A percentile compares a stretch with the other conserved stretches of the same genome.
Conservation (phyloP, 2,329 filamentous ascomycete species). For the Trichoderma guizhouense region DNA sequence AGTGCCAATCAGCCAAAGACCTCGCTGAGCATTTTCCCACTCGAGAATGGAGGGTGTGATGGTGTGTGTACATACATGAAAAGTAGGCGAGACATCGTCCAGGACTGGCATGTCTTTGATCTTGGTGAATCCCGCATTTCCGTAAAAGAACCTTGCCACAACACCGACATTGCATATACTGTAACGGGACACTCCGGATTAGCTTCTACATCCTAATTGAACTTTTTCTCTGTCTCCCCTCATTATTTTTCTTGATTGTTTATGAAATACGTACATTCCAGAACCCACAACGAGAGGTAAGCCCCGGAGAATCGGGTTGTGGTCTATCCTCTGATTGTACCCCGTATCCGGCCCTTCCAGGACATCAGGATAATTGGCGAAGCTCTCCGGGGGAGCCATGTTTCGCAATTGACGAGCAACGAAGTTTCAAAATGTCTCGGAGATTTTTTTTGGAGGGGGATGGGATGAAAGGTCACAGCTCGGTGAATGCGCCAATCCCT, state of each 20-base stretch:
- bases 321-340: slow-evolving; percentile 40
- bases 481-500: not conserved
- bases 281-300: slow-evolving; percentile 58
- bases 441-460: not conserved
- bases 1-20: not conserved
- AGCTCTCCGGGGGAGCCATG: slow-evolving; percentile 32
- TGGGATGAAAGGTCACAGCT: not conserved
- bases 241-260: not conserved
- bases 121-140: slow-evolving; percentile 58
- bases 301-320: slow-evolving; percentile 70
- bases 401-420: not conserved
- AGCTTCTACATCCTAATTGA: not conserved
- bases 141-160: slow-evolving; percentile 65
- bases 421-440: not conserved
- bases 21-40: too few relatives aligned
- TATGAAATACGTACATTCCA: slow-evolving; percentile 48
- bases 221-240: not conserved
- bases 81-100: slow-evolving; percentile 42
- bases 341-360: slow-evolving; percentile 36
- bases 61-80: slow-evolving; percentile 42
- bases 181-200: not conserved
- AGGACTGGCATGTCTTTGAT: slow-evolving; percentile 47
- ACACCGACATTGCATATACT: slow-evolving; percentile 59
- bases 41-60: not conserved
- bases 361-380: slow-evolving; percentile 43